Base-by-base conservation (phyloP, 1,139 yeast genomes). In the Taphrina deformans region DNA sequence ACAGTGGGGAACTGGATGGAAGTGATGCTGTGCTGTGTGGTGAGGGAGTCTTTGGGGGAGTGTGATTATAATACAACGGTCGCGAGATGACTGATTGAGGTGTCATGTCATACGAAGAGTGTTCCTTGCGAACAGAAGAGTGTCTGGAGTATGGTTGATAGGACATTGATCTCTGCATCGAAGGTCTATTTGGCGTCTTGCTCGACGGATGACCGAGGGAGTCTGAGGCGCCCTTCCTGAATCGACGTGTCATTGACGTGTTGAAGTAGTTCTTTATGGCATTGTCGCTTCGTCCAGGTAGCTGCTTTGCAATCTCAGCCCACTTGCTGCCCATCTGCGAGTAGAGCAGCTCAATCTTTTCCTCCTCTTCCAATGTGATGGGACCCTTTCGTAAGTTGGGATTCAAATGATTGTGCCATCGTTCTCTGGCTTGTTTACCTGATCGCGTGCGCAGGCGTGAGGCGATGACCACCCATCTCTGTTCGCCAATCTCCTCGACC, bases 261-360 rank as follows among this genome's bases (percentile, higher is more conserved):
- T 91, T 91, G 97, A 96, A 91, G 97, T 97, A 91, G 76, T 90
- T 90, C 74, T 91, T 91, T 71, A 91, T 89, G 31, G 96, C 93
- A 75, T 91, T 91, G 75, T 91, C 97, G 18, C 89, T 83, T 65
- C 97, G 79, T 1, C 96, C 96, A 23, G 70, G 69, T 68, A 91
- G 77, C 75, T 89, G 96, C 62, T 96, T 82, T 27, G 96, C 90
- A 61, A 91, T 91, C 73, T 89, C 96, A 0, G 97, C 97, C 97
- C 97, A 91, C 72, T 89, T 84, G 75, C 90, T 89, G 62, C 97
- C 97, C 73, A 88, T 84, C 70, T 85, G 83, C 10, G 82, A 83
- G 52, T 91, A 97, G 65, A 91, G 80, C 69, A 84, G 84, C 76
- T 90, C 96, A 69, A 91, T 91, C 69, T 85, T 78, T 56, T 81